Conservation (phyloP, 2,329 filamentous ascomycete genomes). For the Pseudopithomyces chartarum region DNA sequence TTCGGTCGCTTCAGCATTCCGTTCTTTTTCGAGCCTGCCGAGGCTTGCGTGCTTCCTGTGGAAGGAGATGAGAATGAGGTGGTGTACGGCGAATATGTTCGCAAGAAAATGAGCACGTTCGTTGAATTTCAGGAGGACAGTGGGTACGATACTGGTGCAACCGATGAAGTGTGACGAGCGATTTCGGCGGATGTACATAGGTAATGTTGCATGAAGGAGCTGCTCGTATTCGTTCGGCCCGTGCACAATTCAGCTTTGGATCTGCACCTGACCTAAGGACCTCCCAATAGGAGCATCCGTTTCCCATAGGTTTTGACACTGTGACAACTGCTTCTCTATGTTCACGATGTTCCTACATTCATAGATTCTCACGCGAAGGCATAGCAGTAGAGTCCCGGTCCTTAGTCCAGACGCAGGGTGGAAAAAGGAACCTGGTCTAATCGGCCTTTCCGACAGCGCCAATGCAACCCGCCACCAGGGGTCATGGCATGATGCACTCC, state of each 20-base stretch:
- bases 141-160: constrained; percentile 21
- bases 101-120: constrained; percentile 52
- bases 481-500: neutral
- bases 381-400: too few relatives aligned
- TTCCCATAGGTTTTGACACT: too few relatives aligned
- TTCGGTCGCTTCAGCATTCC: constrained; percentile 50
- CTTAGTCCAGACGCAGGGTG: neutral
- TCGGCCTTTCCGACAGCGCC: neutral
- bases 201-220: neutral
- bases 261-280: too few relatives aligned
- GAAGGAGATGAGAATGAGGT: constrained; percentile 37
- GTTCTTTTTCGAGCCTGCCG: constrained; percentile 56
- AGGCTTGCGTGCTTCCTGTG: constrained; percentile 48
- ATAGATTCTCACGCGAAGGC: neutral
- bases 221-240: neutral
- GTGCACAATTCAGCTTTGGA: neutral
- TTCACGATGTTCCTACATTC: too few relatives aligned
- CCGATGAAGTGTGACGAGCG: constrained; percentile 10
- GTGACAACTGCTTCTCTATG: too few relatives aligned
- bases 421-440: neutral
- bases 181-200: neutral
- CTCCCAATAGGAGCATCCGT: too few relatives aligned
- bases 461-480: neutral
- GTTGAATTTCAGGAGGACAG: constrained; percentile 49
- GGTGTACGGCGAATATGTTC: constrained; percentile 50